Evolutionary conservation across 768 basidiomycete genomes (phyloP), one percentile per base, ranked within the genome.

Genomic region (Russula brevipes): DNA sequence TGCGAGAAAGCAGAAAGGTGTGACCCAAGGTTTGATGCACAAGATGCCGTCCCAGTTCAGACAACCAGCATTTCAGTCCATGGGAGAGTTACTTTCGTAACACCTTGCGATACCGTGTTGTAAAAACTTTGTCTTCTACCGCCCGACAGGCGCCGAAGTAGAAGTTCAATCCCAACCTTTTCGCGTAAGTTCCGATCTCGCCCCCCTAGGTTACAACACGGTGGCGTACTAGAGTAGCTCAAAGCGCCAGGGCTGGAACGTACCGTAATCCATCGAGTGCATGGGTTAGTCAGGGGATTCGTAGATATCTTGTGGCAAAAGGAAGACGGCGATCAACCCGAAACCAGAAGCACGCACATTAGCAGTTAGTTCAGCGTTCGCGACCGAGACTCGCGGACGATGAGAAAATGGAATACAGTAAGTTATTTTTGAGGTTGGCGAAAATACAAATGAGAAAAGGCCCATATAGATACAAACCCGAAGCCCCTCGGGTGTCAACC

Each of bases 381-480:
- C 17, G 41, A 53, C n/a, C 58, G 47, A 31, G 16, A 35, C 33
- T 16, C 39, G 46, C 39, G 4, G 17, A 50, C 38, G 44, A 54
- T 36, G 44, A 30, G 14, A 35, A 42, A 51, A 19, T 57, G 44
- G 35, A 24, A 64, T 64, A 64, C 63, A 64, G 17, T 49, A 55
- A 12, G 35, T 60, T 45, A 47, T 54, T 64, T 59, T 47, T 31
- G 50, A 55, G 19, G 54, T 24, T 50, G 60, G 50, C 49, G 54
- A 44, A 54, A 55, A 60, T 64, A 64, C 63, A 64, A 47, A 24
- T 54, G 63, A 45, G 33, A 33, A 42, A 24, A 59, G 12, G 50
- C 53, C 53, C 53, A 36, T 64, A 64, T 60, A 55, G 58, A 64
- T 64, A 64, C 63, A 64, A 45, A 50, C 47, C 62, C 58, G 41